Evolutionary conservation across 2,329 filamentous ascomycete species (phyloP).

Genomic region (Stenocarpella maydis): DNA sequence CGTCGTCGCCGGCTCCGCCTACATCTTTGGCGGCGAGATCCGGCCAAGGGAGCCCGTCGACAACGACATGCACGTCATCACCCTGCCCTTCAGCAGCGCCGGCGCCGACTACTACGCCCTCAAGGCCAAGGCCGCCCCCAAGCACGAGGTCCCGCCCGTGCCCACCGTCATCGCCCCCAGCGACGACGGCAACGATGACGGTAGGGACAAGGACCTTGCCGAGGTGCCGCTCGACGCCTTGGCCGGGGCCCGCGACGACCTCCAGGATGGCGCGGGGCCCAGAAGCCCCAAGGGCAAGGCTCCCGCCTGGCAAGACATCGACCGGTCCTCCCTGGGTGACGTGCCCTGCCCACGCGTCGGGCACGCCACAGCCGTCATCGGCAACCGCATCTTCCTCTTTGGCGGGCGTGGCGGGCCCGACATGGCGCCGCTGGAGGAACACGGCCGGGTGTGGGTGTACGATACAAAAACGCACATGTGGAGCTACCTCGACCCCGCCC

Average conservation of each 20-base stretch:
- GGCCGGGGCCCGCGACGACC: constrained; percentile 9
- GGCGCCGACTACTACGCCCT: constrained; percentile 67
- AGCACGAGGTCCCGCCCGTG: constrained; percentile 33
- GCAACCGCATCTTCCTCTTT: constrained; percentile 79
- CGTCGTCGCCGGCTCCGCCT: constrained; percentile 62
- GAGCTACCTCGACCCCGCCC: constrained; percentile 68
- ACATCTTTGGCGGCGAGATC: constrained; percentile 80
- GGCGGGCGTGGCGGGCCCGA: constrained; percentile 77
- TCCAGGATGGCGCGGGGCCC: constrained; percentile 29
- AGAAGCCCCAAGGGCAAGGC: constrained; percentile 50
- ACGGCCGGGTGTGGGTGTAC: constrained; percentile 79
- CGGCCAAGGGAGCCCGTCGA: constrained; percentile 70
- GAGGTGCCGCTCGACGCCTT: constrained; percentile 36
- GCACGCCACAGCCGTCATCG: constrained; percentile 73
- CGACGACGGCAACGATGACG: constrained; percentile 35
- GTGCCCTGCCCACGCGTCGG: constrained; percentile 76
- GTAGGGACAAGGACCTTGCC: constrained; percentile 45
- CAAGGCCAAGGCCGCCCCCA: constrained; percentile 53
- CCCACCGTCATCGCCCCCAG: constrained; percentile 40
- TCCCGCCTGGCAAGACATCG: constrained; percentile 33
- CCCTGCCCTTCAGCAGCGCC: constrained; percentile 65
- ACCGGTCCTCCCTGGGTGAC: constrained; percentile 44
- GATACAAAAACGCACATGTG: constrained; percentile 71
- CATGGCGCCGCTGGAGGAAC: constrained; percentile 77
- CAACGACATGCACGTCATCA: constrained; percentile 74